Evolutionary conservation across 108 stramenopile genomes (phyloP), one percentile per base, ranked within the genome.

Genomic region (Epipyxis sp.): DNA sequence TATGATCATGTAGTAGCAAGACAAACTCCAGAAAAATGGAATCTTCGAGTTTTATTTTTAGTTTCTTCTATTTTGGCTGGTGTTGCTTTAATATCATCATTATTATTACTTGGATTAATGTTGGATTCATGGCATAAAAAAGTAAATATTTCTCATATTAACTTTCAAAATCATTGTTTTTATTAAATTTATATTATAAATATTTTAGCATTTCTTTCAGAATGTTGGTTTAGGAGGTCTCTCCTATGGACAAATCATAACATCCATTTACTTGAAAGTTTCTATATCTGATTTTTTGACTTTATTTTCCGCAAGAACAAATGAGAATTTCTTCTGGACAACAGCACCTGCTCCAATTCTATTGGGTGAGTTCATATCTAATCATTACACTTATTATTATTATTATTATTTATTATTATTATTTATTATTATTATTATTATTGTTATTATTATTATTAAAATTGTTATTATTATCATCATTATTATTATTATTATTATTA

Each of bases 1-100:
- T 85, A 88, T 76, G 90, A 90, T 69, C 74, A 86, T 76, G 90
- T 87, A 43, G 80, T 80, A 35, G 86, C 88, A 40, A 59, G 79
- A n/a, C 32, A 37, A 1, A 83, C 77, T 45, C 90, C 90, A 10
- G 79, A 85, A 58, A 44, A 20, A 30, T 90, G 90, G 90, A 86
- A 89, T 71, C 74, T 88, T 0, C 82, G 87, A 61, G 83, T 76
- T 58, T 43, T 83, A 16, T 37, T 79, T 69, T 2, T 79, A 16
- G 76, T 80, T 27, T 68, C 83, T 42, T 16, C 34, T 57, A 59
- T 44, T 30, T 46, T 80, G 35, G 79, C 71, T 40, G 35, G 69
- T 69, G 58, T 71, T 35, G 77, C 79, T 40, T 59, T 79, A 44
- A 45, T 44, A 0, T 59, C 65, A 40, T 76, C 71, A 42, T 43